Evolutionary conservation across 1,284 basidiomycete genomes (phyloP).

Genomic region (Microbotryum silenes-acaulis): DNA sequence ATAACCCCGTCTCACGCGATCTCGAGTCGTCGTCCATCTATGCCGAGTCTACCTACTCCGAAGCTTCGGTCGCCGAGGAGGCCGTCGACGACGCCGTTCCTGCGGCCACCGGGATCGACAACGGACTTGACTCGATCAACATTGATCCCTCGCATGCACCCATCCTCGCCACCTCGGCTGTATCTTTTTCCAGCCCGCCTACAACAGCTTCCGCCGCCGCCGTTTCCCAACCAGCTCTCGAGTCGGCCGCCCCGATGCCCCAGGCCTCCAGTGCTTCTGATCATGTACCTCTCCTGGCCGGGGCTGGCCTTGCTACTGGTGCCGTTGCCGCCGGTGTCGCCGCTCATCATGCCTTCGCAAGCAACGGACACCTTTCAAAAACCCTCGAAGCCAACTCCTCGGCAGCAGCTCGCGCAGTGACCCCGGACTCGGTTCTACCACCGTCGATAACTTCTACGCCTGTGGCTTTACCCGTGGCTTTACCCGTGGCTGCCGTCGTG

Average conservation of each 20-base stretch:
- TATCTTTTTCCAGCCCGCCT: neutral
- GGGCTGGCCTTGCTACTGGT: too few species aligned
- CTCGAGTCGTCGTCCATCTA: constrained; percentile 13
- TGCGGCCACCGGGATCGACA: too few species aligned
- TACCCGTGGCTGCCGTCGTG: neutral
- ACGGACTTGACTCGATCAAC: neutral
- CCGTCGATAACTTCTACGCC: neutral
- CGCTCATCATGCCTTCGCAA: too few species aligned
- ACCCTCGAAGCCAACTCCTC: too few species aligned
- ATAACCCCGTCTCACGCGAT: neutral
- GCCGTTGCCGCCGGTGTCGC: too few species aligned
- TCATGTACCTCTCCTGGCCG: too few species aligned
- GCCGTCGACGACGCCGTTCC: neutral
- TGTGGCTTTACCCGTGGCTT: neutral
- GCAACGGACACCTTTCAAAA: too few species aligned
- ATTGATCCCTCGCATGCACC: neutral
- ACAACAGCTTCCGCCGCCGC: neutral
- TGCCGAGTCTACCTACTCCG: constrained; percentile 24
- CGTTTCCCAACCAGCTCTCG: neutral
- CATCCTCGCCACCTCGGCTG: neutral
- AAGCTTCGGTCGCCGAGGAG: neutral
- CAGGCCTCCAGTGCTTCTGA: too few species aligned
- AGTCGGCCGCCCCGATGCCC: too few species aligned
- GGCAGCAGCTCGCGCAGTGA: too few species aligned
- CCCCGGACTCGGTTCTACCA: neutral